Percentiles rank a stretch among this genome's conserved stretches.
Conservation (phyloP, 2,329 filamentous ascomycete genomes). For the Fusarium staphyleae region DNA sequence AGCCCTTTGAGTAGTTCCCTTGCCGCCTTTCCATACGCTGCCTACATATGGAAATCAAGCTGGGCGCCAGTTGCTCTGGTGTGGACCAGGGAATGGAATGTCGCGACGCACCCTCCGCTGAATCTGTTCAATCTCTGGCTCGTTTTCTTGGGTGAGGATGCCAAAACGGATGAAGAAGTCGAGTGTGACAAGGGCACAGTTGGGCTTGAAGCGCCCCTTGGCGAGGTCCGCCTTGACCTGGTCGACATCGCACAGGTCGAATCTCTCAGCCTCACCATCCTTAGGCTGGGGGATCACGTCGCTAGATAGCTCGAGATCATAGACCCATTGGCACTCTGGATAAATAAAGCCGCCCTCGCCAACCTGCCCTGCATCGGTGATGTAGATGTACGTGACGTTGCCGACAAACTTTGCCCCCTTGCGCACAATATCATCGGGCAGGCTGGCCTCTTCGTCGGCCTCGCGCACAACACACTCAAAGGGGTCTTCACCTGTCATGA, state of each 20-base stretch:
- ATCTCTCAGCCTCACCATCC: constrained; percentile 89
- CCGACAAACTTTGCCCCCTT: constrained; percentile 65
- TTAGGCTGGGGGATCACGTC: constrained; percentile 76
- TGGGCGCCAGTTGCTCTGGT: constrained; percentile 50
- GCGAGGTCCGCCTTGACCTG: constrained; percentile 75
- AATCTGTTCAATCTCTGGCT: constrained; percentile 80
- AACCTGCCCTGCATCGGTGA: constrained; percentile 76
- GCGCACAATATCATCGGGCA: constrained; percentile 74
- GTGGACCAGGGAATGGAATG: constrained; percentile 79
- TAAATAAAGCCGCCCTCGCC: constrained; percentile 85
- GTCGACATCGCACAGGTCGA: constrained; percentile 78
- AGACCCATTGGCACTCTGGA: constrained; percentile 91
- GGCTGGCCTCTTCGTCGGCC: constrained; percentile 84
- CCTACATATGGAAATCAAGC: constrained; percentile 11
- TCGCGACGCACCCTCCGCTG: constrained; percentile 76
- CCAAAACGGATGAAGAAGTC: constrained; percentile 92
- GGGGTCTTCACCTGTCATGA: constrained; percentile 80
- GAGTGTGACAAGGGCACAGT: constrained; percentile 82
- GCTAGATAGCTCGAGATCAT: constrained; percentile 79
- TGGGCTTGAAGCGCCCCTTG: constrained; percentile 86
- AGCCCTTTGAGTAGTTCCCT: neutral
- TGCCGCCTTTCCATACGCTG: neutral
- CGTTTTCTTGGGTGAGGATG: constrained; percentile 79
- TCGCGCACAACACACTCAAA: constrained; percentile 87
- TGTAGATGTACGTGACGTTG: constrained; percentile 83